phyloP scores from a whole-genome alignment of 2,329 filamentous ascomycete species.

The Dactylellina drechsleri region DNA sequence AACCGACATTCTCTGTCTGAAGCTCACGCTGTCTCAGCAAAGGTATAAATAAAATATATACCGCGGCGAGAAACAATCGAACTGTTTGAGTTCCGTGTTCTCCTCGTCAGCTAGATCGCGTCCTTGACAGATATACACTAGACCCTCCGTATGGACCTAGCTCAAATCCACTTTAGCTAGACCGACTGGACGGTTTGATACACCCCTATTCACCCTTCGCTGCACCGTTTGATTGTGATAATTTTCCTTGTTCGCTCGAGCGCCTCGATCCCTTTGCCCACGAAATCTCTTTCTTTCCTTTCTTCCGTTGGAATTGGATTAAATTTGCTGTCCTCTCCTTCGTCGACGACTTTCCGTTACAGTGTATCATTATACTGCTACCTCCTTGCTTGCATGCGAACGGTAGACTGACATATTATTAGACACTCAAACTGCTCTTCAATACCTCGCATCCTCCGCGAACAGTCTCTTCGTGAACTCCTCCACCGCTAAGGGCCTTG shows the following conservation, averaged over 20 bases:
- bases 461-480: too few relatives aligned
- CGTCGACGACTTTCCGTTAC: too few relatives aligned
- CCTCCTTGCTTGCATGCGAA: constrained; percentile 1
- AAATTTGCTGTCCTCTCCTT: neutral
- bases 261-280: constrained; percentile 16
- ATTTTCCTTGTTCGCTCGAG: constrained; percentile 41
- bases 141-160: too few relatives aligned
- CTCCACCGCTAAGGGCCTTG: too few relatives aligned
- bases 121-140: neutral
- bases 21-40: constrained; percentile 27
- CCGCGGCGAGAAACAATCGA: neutral
- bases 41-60: constrained; percentile 1
- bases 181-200: constrained; percentile 5
- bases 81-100: neutral
- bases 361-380: neutral
- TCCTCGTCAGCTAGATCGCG: constrained; percentile 5
- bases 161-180: too few relatives aligned
- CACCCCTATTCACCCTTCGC: constrained; percentile 43
- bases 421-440: too few relatives aligned
- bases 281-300: constrained; percentile 21
- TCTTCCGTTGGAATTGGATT: neutral
- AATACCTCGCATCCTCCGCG: too few relatives aligned
- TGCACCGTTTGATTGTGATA: constrained; percentile 48
- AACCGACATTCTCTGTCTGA: constrained; percentile 15
- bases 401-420: constrained; percentile 1